phyloP scores from a whole-genome alignment of 169 alveolate species.

The Cystoisospora suis region DNA sequence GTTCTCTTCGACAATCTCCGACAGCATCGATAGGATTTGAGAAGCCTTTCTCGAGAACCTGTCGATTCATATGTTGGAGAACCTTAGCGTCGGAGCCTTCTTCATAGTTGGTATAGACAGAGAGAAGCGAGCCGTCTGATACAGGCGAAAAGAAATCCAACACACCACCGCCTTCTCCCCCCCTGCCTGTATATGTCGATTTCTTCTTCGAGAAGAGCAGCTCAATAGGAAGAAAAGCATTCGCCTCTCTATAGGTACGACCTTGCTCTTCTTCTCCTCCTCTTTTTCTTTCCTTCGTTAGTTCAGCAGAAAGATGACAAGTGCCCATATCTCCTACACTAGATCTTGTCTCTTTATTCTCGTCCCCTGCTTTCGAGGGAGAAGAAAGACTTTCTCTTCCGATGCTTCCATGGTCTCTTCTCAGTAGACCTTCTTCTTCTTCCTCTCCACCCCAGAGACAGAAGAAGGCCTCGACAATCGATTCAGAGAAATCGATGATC shows the following conservation, averaged over 20 bases:
- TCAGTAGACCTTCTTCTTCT: not conserved
- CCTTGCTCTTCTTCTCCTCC: not conserved
- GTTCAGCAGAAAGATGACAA: not conserved
- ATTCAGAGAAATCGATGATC: slow-evolving; percentile 15
- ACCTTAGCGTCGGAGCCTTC: slow-evolving; percentile 50
- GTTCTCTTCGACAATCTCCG: slow-evolving; percentile 6
- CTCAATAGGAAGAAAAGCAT: slow-evolving; percentile 46
- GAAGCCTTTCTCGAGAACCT: not conserved
- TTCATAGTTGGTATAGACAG: slow-evolving; percentile 44
- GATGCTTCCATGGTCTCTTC: no score
- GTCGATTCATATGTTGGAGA: slow-evolving; percentile 31
- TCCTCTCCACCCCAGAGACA: slow-evolving; percentile 23
- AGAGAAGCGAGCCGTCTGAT: slow-evolving; percentile 47
- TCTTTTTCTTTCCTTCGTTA: not conserved
- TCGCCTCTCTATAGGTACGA: not conserved
- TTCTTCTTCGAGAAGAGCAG: slow-evolving; percentile 47
- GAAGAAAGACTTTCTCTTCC: not conserved
- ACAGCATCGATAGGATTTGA: not conserved
- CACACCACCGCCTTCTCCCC: slow-evolving; percentile 13
- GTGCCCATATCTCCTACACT: not conserved
- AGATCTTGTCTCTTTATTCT: not conserved
- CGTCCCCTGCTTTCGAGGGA: not conserved
- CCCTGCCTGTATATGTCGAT: slow-evolving; percentile 37
- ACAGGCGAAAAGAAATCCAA: slow-evolving; percentile 37
- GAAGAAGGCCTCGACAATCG: slow-evolving; percentile 32